These are phyloP conservation scores for Stropharia rugosoannulata DNA, from an alignment of 768 basidiomycete genomes.

Conservation along the genomic window DNA sequence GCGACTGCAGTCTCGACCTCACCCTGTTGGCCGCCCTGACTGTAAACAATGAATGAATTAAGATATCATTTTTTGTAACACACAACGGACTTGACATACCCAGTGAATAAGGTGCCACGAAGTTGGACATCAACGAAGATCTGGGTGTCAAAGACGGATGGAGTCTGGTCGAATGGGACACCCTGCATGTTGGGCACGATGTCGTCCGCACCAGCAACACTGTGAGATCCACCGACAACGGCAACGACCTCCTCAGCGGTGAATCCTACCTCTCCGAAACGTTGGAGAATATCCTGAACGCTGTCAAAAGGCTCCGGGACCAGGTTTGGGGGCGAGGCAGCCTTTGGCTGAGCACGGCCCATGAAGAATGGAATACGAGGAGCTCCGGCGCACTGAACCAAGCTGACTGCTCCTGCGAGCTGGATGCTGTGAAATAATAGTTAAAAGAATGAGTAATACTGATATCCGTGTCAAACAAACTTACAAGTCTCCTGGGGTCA, in stretches of 20 bases:
- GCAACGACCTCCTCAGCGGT: conserved; percentile 33
- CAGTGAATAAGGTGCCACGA: conserved; percentile 35
- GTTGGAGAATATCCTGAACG: conserved; percentile 27
- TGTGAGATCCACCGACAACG: conserved; percentile 25
- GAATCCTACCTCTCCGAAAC: conserved; percentile 38
- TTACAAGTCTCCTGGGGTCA: conserved; percentile 47
- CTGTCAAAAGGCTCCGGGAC: conserved; percentile 21
- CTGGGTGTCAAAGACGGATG: conserved; percentile 34
- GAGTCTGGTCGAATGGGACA: conserved; percentile 40
- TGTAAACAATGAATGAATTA: conserved; percentile 10
- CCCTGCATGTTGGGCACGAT: conserved; percentile 16
- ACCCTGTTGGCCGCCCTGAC: conserved; percentile 35
- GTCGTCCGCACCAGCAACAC: conserved; percentile 16
- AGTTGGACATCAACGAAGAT: conserved; percentile 9
- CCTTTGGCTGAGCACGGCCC: conserved; percentile 32
- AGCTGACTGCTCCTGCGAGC: conserved; percentile 44
- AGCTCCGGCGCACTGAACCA: conserved; percentile 42
- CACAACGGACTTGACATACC: conserved; percentile 20
- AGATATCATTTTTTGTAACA: not conserved
- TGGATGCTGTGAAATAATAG: conserved; percentile 31
- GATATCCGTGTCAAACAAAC: conserved; percentile 7
- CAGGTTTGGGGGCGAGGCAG: conserved; percentile 25
- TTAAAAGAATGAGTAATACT: not conserved
- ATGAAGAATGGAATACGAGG: conserved; percentile 39
- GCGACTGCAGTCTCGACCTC: conserved; percentile 37